Conservation (phyloP, 2,329 filamentous ascomycete species). For the Ophiocordyceps australis region DNA sequence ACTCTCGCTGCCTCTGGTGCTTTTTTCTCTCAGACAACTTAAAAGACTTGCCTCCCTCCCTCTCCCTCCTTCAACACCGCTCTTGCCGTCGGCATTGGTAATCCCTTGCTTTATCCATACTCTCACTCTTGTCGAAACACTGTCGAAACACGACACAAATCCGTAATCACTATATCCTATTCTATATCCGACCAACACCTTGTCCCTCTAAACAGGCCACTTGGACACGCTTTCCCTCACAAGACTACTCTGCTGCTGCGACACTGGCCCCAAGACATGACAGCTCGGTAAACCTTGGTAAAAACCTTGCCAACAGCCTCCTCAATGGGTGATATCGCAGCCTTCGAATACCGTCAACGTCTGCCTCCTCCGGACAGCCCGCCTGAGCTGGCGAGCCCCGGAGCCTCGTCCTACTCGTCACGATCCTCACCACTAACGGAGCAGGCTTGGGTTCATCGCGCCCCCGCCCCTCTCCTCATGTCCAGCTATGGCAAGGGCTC, state of each 20-base stretch:
- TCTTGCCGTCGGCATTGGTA: no score
- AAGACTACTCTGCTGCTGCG: background rate
- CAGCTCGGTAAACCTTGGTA: no score
- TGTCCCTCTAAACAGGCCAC: background rate
- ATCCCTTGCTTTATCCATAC: no score
- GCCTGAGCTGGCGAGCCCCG: slow-evolving; percentile 33
- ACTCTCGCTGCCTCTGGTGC: no score
- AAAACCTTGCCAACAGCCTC: no score
- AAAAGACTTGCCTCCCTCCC: no score
- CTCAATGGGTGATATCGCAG: slow-evolving; percentile 38
- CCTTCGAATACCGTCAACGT: slow-evolving; percentile 29
- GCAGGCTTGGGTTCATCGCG: slow-evolving; percentile 21
- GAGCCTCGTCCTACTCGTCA: slow-evolving; percentile 26
- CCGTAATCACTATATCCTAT: no score
- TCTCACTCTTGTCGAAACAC: no score
- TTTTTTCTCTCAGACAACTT: no score
- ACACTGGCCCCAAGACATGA: no score
- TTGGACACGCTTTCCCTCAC: background rate
- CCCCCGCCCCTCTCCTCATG: slow-evolving; percentile 32
- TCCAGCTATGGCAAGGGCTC: slow-evolving; percentile 34
- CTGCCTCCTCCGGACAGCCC: slow-evolving; percentile 33
- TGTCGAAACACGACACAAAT: no score
- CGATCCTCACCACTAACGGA: slow-evolving; percentile 23
- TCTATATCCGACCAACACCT: no score
- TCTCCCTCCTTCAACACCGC: background rate